Conservation (phyloP, 331 rosid species). For the Stylosanthes scabra region DNA sequence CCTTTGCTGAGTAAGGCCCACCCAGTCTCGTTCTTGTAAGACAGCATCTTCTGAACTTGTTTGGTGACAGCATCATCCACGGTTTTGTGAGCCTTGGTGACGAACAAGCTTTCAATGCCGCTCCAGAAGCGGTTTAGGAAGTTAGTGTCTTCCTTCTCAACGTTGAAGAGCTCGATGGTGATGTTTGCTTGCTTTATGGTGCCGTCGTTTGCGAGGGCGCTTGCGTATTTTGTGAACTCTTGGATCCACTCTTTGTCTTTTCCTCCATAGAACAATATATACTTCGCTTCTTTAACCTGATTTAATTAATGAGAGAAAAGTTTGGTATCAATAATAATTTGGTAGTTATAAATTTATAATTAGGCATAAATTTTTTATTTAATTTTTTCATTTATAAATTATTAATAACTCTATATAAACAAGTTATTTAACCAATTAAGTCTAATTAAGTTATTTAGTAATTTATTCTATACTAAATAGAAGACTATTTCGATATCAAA, state of each 20-base stretch:
- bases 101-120: slow-evolving; percentile 51
- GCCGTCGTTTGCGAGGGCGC: slow-evolving; percentile 30
- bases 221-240: slow-evolving; percentile 42
- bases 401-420: too few species aligned
- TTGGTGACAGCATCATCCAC: slow-evolving; percentile 43
- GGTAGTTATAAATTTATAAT: too few species aligned
- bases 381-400: too few species aligned
- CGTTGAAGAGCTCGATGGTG: slow-evolving; percentile 36
- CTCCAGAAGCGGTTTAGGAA: slow-evolving; percentile 41
- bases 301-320: too few species aligned
- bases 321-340: too few species aligned
- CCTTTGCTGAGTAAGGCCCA: slow-evolving; percentile 55
- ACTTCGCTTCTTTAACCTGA: slow-evolving; percentile 39
- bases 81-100: slow-evolving; percentile 40
- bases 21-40: slow-evolving; percentile 53
- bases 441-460: too few species aligned
- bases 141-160: slow-evolving; percentile 37
- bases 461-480: too few species aligned
- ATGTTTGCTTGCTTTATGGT: slow-evolving; percentile 41
- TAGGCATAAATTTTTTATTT: too few species aligned
- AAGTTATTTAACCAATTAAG: too few species aligned
- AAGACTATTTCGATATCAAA: too few species aligned
- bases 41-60: slow-evolving; percentile 53
- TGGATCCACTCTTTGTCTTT: slow-evolving; percentile 57
- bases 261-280: slow-evolving; percentile 58